Base-by-base conservation (phyloP, 2,329 filamentous ascomycete species). In the Xylaria arbuscula region DNA sequence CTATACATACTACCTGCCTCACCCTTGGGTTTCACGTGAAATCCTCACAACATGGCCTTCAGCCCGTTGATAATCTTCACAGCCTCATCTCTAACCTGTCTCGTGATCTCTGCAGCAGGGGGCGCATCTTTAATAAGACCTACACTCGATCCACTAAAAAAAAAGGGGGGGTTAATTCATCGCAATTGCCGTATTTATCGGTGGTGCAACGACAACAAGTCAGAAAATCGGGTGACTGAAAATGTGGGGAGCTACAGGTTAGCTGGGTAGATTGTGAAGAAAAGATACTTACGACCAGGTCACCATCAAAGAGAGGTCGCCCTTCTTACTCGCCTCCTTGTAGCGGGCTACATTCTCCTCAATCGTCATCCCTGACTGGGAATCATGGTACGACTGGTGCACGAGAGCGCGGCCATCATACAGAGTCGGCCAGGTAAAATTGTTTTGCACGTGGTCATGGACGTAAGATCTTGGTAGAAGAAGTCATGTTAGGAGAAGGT, bases 351-450 rank as follows among this genome's bases (percentile, higher is more conserved):
- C 62, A 58, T 77, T 78, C 64, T 78, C 76, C 9, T 76, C 69
- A n/a, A 78, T 68, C 1, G 71, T 24, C 34, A 78, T 67, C 28
- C 77, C 77, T 6, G 70, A 65, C 8, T 57, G 51, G 15, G 75
- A 64, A 34, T 79, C 77, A 0, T 54, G 61, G 36, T 76, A 77
- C 10, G 73, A 73, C 9, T 70, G 72, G 45, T 76, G 73, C 19
- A 77, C 54, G n/a, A 79, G 61, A 10, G 76, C 77, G 3, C 77
- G 74, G 7, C 73, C 77, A 53, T 79, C 76, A 60, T 79, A 79
- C 3, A 75, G 15, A 1, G 72, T 66, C 3, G 77, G 77, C 77
- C 77, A 79, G 42, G 54, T 66, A 45, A 42, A 68, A 42, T 75
- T 77, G 9, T 76, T 73, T 38, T 76, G 75, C 8, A 79, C 69